Evolutionary conservation across 2,329 filamentous ascomycete species (phyloP), one percentile per base, ranked within the genome.

Genomic region (Epichloe elymi): DNA sequence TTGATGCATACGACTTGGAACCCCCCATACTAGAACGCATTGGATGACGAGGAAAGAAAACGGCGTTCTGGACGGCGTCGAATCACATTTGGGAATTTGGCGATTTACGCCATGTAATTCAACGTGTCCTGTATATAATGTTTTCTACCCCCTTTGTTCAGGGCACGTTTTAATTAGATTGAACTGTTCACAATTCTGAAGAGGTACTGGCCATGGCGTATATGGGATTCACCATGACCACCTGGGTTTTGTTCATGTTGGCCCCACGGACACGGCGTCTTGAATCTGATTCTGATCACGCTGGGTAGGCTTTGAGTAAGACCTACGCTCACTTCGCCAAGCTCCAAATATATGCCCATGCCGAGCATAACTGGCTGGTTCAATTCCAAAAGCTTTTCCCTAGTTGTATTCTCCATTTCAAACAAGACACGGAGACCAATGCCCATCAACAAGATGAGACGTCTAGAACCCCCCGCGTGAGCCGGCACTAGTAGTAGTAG

Each of bases 221-320:
- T 19, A 57, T n/a, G 1, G 56, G 51, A 20, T 49, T 17, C 1
- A 79, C 69, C 3, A 61, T 67, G 0, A 78, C 67, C 1, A 75
- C 73, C 42, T 65, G 57, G 0, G 73, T 70, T 38, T 65, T 64
- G 17, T 66, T 61, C 75, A 79, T 78, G 7, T 53, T 56, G 0
- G 69, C 71, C 3, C 71, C 71, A 4, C 75, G 5, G 23, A 6
- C 23, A 20, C 20, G 20, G 20, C 20, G 20, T 20, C 20, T 20
- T 20, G 20, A 20, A 20, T 20, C 20, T 20, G 4, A 5, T 23
- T 1, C 20, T 23, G 4, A 23, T 4, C 20, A 20, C 20, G 20
- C 20, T 20, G 20, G 20, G 20, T 20, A 20, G 20, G 20, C 20
- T 20, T 20, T 26, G 23, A 26, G 23, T 20, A 26, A 2, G 23